phyloP scores from a whole-genome alignment of 345 rosid species.

The Populus simonii region DNA sequence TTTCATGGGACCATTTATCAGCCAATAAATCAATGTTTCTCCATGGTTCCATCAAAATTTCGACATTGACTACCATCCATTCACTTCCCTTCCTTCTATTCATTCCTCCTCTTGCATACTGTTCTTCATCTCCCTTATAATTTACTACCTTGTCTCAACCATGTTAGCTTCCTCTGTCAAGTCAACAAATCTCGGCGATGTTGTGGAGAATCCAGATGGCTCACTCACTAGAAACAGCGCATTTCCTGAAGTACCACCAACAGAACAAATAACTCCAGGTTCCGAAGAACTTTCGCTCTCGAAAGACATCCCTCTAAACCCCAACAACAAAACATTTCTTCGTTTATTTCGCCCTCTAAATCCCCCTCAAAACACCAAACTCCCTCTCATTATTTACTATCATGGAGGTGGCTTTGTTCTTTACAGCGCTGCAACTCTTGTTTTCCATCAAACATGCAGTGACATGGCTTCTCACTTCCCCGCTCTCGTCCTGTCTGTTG shows the following conservation, averaged over 20 bases:
- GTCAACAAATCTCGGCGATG: too few relatives aligned
- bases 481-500: slow-evolving; percentile 60
- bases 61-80: too few relatives aligned
- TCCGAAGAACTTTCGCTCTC: slow-evolving; percentile 29
- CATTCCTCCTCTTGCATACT: too few relatives aligned
- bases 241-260: slow-evolving; percentile 38
- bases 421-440: slow-evolving; percentile 42
- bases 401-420: slow-evolving; percentile 78
- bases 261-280: slow-evolving; percentile 16
- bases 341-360: slow-evolving; percentile 55
- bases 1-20: too few relatives aligned
- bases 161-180: too few relatives aligned
- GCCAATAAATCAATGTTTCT: too few relatives aligned
- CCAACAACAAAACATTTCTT: slow-evolving; percentile 46
- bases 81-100: too few relatives aligned
- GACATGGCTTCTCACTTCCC: slow-evolving; percentile 43
- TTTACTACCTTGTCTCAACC: too few relatives aligned
- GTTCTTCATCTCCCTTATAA: too few relatives aligned
- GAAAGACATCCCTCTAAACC: slow-evolving; percentile 60
- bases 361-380: slow-evolving; percentile 33
- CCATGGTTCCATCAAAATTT: too few relatives aligned
- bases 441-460: slow-evolving; percentile 53
- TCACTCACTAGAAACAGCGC: slow-evolving; percentile 50
- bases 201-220: slow-evolving; percentile 49
- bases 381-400: slow-evolving; percentile 59